These are phyloP conservation scores for Coemansia sp. DNA, from an alignment of 192 early-diverging fungal genomes.

Conservation along the genomic window DNA sequence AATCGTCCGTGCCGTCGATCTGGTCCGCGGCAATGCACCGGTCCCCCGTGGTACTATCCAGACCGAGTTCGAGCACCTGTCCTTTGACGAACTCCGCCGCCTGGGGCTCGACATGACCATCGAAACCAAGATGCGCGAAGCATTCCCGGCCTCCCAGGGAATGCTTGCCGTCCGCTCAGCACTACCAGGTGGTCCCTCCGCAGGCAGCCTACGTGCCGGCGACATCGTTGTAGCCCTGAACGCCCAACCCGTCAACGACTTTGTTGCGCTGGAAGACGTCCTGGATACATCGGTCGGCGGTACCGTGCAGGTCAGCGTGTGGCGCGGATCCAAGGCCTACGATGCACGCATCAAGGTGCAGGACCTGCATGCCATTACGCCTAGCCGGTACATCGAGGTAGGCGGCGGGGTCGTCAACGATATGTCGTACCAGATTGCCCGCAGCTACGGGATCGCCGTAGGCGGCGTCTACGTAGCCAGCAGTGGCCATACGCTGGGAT, in stretches of 20 bases:
- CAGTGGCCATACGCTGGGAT: conserved; percentile 67
- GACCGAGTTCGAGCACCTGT: conserved; percentile 69
- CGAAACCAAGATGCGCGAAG: conserved; percentile 62
- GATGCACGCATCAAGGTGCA: conserved; percentile 58
- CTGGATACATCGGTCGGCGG: conserved; percentile 61
- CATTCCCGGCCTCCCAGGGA: conserved; percentile 70
- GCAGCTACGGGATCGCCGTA: conserved; percentile 67
- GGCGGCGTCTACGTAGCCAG: conserved; percentile 83
- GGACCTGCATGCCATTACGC: conserved; percentile 77
- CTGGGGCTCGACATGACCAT: conserved; percentile 66
- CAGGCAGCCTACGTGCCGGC: conserved; percentile 62
- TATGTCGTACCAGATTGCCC: conserved; percentile 75
- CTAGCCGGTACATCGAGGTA: conserved; percentile 81
- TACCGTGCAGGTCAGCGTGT: conserved; percentile 57
- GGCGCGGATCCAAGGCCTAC: conserved; percentile 57
- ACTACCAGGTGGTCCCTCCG: conserved; percentile 70
- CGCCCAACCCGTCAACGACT: conserved; percentile 61
- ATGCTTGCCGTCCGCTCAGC: conserved; percentile 67
- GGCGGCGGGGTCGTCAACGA: conserved; percentile 85
- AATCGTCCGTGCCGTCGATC: conserved; percentile 63
- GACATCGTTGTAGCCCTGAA: conserved; percentile 71
- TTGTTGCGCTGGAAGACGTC: conserved; percentile 61
- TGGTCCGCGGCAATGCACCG: conserved; percentile 54
- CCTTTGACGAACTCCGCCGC: conserved; percentile 74
- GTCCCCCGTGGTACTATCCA: conserved; percentile 79